Conservation (phyloP, 2,329 filamentous ascomycete species). For the Cladobotryum mycophilum region DNA sequence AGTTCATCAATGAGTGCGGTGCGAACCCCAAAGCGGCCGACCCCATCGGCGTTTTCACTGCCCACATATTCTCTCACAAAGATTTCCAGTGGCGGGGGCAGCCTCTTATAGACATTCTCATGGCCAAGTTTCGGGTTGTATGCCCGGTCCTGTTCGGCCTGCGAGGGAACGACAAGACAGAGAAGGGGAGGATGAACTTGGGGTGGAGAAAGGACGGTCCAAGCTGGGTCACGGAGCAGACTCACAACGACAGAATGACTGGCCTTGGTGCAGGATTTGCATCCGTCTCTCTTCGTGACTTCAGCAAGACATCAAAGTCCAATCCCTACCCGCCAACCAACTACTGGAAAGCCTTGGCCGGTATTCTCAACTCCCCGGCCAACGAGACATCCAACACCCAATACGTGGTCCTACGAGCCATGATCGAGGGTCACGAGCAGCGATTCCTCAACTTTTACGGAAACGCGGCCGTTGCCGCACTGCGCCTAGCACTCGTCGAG, state of each 20-base stretch:
- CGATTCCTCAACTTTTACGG: slow-evolving; percentile 80
- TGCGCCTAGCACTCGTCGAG: slow-evolving; percentile 66
- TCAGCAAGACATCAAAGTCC: slow-evolving; percentile 58
- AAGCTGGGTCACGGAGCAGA: slow-evolving; percentile 59
- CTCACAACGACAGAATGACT: slow-evolving; percentile 76
- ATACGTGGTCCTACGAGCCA: slow-evolving; percentile 60
- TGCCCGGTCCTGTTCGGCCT: slow-evolving; percentile 86
- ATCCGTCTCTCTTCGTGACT: slow-evolving; percentile 75
- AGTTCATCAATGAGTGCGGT: slow-evolving; percentile 61
- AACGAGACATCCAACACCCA: slow-evolving; percentile 66
- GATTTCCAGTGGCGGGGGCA: slow-evolving; percentile 61
- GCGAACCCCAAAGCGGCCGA: slow-evolving; percentile 63
- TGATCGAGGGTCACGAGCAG: slow-evolving; percentile 66
- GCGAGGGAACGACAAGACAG: slow-evolving; percentile 66
- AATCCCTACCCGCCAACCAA: slow-evolving; percentile 73
- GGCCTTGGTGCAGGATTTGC: slow-evolving; percentile 81
- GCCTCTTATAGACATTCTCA: slow-evolving; percentile 73
- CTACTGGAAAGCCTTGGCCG: slow-evolving; percentile 76
- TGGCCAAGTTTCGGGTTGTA: slow-evolving; percentile 72
- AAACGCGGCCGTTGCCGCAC: slow-evolving; percentile 61
- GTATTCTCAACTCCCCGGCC: slow-evolving; percentile 68
- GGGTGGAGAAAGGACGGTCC: slow-evolving; percentile 65
- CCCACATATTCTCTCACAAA: slow-evolving; percentile 65
- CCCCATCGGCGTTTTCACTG: slow-evolving; percentile 70
- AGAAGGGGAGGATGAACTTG: slow-evolving; percentile 57